Conservation (phyloP, 192 early-diverging fungal species). For the Umbelopsis sp. region DNA sequence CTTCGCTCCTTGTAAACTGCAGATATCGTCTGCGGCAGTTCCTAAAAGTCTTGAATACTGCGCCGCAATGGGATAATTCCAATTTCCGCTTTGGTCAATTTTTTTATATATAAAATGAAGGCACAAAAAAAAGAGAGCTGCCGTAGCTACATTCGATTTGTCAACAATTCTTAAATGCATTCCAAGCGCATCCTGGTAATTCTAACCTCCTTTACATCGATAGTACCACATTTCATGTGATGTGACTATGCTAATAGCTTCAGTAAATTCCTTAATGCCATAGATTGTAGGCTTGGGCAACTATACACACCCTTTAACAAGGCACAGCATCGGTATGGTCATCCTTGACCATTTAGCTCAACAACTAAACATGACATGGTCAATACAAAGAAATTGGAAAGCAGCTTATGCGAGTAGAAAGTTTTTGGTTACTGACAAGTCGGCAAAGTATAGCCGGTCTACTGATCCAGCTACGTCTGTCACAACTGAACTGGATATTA, state of each 20-base stretch:
- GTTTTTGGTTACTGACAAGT: neutral
- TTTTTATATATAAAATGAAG: too few species aligned
- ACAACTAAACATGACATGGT: constrained; percentile 47
- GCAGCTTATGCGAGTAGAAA: neutral
- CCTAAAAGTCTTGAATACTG: neutral
- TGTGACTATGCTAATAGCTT: neutral
- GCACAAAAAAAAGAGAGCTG: too few species aligned
- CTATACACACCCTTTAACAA: constrained; percentile 58
- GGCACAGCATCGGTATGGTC: constrained; percentile 78
- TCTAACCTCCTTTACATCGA: neutral
- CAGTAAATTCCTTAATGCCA: neutral
- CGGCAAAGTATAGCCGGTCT: neutral
- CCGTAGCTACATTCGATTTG: neutral
- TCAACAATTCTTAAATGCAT: neutral
- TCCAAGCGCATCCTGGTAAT: constrained; percentile 4
- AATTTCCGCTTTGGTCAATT: too few species aligned
- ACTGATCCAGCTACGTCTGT: neutral
- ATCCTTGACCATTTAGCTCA: constrained; percentile 57
- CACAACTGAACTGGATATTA: constrained; percentile 33
- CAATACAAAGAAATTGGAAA: constrained; percentile 32
- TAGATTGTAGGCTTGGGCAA: constrained; percentile 77
- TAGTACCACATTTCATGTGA: neutral
- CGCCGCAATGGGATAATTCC: too few species aligned
- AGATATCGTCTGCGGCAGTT: neutral
- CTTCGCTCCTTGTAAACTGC: too few species aligned